Conservation (phyloP, 1,284 basidiomycete species). For the Trametes versicolor region DNA sequence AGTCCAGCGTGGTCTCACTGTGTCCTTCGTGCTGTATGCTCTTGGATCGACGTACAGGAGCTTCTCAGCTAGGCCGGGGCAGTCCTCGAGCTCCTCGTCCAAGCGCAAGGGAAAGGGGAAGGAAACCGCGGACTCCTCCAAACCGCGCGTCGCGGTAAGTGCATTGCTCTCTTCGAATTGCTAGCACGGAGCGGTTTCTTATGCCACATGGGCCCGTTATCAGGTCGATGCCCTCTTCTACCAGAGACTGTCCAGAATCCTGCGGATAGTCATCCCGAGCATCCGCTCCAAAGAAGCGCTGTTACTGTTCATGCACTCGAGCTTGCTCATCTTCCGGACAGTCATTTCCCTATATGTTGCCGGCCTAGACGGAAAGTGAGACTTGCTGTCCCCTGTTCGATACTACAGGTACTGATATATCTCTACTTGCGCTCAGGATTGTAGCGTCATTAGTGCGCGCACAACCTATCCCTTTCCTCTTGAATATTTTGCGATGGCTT, state of each 20-base stretch:
- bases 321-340: constrained; percentile 89
- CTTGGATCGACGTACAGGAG: constrained; percentile 66
- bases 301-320: constrained; percentile 88
- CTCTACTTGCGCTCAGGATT: constrained; percentile 63
- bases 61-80: constrained; percentile 53
- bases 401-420: not conserved
- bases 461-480: constrained; percentile 81
- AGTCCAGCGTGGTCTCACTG: constrained; percentile 74
- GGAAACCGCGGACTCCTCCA: constrained; percentile 52
- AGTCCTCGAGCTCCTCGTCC: constrained; percentile 34
- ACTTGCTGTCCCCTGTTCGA: constrained; percentile 28
- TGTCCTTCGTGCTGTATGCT: constrained; percentile 71
- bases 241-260: constrained; percentile 77
- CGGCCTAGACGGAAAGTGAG: constrained; percentile 90
- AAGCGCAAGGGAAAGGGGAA: constrained; percentile 52
- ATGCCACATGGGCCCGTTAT: not conserved
- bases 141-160: constrained; percentile 73
- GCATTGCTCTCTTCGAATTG: not conserved
- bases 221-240: constrained; percentile 94
- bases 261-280: constrained; percentile 91
- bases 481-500: constrained; percentile 91
- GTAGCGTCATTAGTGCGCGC: constrained; percentile 96
- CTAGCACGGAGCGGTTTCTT: constrained; percentile 12
- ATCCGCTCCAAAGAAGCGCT: constrained; percentile 88
- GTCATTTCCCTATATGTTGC: constrained; percentile 96